Conservation (phyloP, 129 eudicot genomes). For the Escallonia herrerae region DNA sequence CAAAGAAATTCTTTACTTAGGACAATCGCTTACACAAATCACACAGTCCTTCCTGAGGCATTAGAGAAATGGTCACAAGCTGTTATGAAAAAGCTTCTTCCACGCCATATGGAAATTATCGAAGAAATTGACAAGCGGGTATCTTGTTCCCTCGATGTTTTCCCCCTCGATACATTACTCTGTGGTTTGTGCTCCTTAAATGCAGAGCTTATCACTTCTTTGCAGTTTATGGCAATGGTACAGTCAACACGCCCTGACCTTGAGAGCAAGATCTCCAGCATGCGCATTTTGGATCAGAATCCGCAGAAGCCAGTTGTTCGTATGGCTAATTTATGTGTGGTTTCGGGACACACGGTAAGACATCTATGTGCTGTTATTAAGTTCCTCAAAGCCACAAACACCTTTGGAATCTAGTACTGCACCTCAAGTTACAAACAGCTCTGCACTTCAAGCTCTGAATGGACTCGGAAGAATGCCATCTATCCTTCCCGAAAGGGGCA, state of each 20-base stretch:
- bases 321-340: conserved; percentile 99
- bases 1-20: conserved; percentile 31
- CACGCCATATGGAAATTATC: conserved; percentile 98
- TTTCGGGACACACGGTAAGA: conserved; percentile 89
- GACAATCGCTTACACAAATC: conserved; percentile 96
- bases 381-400: not conserved
- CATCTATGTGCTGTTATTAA: not conserved
- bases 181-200: conserved; percentile 8
- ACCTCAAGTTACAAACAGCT: too few species aligned
- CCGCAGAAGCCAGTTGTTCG: conserved; percentile 93
- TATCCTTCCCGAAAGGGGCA: too few species aligned
- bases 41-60: conserved; percentile 98
- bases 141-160: conserved; percentile 6
- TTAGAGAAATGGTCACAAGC: conserved; percentile 96
- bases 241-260: conserved; percentile 76
- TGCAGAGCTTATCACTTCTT: not conserved
- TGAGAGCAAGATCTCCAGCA: conserved; percentile 61
- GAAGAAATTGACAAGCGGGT: conserved; percentile 95
- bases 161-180: not conserved
- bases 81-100: conserved; percentile 98
- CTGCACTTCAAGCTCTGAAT: too few species aligned
- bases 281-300: conserved; percentile 79
- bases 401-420: too few species aligned
- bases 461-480: too few species aligned
- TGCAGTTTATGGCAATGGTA: conserved; percentile 74